Evolutionary conservation across 1,284 basidiomycete species (phyloP), one percentile per base, ranked within the genome.

Genomic region (Sporisorium graminicola): DNA sequence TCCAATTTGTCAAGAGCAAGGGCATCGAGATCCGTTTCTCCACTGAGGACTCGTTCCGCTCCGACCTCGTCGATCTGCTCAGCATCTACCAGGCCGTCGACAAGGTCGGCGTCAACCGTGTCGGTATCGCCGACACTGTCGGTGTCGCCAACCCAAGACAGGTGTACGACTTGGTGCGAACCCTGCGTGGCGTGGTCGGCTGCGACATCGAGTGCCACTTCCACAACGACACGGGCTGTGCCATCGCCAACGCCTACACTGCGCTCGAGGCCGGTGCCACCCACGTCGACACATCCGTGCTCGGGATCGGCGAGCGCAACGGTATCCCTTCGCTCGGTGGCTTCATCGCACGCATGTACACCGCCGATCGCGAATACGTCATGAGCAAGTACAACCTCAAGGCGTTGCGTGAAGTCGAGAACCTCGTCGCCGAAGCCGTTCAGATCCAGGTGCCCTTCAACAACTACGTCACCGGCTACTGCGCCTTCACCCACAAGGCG

Each of bases 401-500:
- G 77, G 96, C 97, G 91, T 91, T 99, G 59, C 93, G 97, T 83
- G 96, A 99, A 87, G 93, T 99, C 79, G 97, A 99, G 88, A 98
- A 99, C 89, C 89, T 98, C 83, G 96, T 99, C 76, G 97, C 97
- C 65, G 95, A 98, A 87, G 95, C 96, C 56, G 97, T 99, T 72
- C 94, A 98, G 87, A 94, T 99, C 86, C 94, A 95, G 82, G 91
- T 99, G 50, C 96, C 97, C 43, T 99, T 99, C 89, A 94, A 93
- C 91, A 96, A 97, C 87, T 89, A 89, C 85, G 89, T 90, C 81
- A 90, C 89, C 63, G 97, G 97, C 31, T 99, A 98, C 88, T 99
- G 97, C 86, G 97, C 97, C 20, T 99, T 99, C 89, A 99, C 97
- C 27, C 97, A 99, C 92, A 99, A 99, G 91, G 97, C 97, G 33